A percentile compares a stretch with the other conserved stretches of the same genome.
These are phyloP conservation scores for Hemisphaericaspora subhashii DNA, from an alignment of 1,139 yeast genomes.

Conservation along the genomic window DNA sequence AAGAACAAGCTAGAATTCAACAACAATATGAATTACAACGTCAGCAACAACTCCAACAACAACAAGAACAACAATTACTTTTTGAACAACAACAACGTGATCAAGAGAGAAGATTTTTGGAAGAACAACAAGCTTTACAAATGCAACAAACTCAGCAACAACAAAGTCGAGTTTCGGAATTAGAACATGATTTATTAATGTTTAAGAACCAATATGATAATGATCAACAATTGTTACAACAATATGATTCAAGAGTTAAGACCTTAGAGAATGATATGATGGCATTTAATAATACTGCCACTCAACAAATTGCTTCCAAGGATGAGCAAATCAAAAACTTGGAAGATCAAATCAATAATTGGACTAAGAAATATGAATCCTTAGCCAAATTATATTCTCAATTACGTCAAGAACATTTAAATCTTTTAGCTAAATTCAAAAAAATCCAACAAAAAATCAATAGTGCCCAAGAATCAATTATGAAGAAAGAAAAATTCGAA, in stretches of 20 bases:
- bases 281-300: slow-evolving; percentile 63
- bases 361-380: slow-evolving; percentile 88
- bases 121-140: slow-evolving; percentile 61
- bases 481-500: slow-evolving; percentile 79
- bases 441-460: slow-evolving; percentile 86
- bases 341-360: slow-evolving; percentile 74
- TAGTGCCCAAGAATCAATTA: slow-evolving; percentile 89
- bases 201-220: slow-evolving; percentile 82
- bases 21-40: slow-evolving; percentile 51
- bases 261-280: slow-evolving; percentile 73
- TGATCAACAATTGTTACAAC: slow-evolving; percentile 81
- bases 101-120: slow-evolving; percentile 47
- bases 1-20: slow-evolving; percentile 72
- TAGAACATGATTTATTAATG: slow-evolving; percentile 77
- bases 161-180: slow-evolving; percentile 76
- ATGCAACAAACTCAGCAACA: slow-evolving; percentile 77
- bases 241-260: slow-evolving; percentile 84
- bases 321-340: slow-evolving; percentile 69
- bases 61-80: slow-evolving; percentile 57
- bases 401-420: slow-evolving; percentile 87
- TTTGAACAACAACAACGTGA: slow-evolving; percentile 75
- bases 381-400: slow-evolving; percentile 89
- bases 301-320: slow-evolving; percentile 74
- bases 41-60: slow-evolving; percentile 49
- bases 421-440: slow-evolving; percentile 74